Evolutionary conservation across 768 basidiomycete genomes (phyloP).

Genomic region (Calocybe gangraenosa): DNA sequence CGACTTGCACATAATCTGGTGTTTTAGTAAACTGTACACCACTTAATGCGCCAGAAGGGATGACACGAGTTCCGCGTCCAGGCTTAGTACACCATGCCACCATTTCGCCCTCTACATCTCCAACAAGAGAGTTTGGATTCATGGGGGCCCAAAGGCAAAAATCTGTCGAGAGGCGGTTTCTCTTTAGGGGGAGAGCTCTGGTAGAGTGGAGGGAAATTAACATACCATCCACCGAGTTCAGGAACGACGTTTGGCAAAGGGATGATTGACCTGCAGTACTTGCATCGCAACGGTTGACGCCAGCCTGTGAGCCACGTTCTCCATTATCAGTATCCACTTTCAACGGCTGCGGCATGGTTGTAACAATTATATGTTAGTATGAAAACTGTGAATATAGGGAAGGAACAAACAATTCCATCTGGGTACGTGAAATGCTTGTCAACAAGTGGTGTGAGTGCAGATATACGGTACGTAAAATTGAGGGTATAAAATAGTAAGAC

Average conservation of each 20-base stretch:
- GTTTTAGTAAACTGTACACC: slow-evolving; percentile 44
- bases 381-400: background rate
- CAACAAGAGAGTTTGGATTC: slow-evolving; percentile 5
- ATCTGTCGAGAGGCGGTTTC: background rate
- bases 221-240: slow-evolving; percentile 49
- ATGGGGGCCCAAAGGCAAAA: slow-evolving; percentile 13
- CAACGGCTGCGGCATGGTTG: slow-evolving; percentile 37
- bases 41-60: slow-evolving; percentile 33
- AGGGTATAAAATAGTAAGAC: too few relatives aligned
- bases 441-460: slow-evolving; percentile 12
- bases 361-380: background rate
- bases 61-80: slow-evolving; percentile 38
- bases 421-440: slow-evolving; percentile 14
- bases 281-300: slow-evolving; percentile 58
- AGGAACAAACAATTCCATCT: slow-evolving; percentile 11
- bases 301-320: slow-evolving; percentile 51
- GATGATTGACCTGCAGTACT: slow-evolving; percentile 53
- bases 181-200: background rate
- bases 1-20: slow-evolving; percentile 56
- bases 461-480: background rate
- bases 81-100: slow-evolving; percentile 31
- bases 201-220: background rate
- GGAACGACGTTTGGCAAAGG: slow-evolving; percentile 51
- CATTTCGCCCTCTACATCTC: slow-evolving; percentile 10
- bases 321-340: slow-evolving; percentile 39